Evolutionary conservation across 495 filamentous ascomycete genomes (phyloP), one percentile per base, ranked within the genome.

Genomic region (Aspergillus diversus): DNA sequence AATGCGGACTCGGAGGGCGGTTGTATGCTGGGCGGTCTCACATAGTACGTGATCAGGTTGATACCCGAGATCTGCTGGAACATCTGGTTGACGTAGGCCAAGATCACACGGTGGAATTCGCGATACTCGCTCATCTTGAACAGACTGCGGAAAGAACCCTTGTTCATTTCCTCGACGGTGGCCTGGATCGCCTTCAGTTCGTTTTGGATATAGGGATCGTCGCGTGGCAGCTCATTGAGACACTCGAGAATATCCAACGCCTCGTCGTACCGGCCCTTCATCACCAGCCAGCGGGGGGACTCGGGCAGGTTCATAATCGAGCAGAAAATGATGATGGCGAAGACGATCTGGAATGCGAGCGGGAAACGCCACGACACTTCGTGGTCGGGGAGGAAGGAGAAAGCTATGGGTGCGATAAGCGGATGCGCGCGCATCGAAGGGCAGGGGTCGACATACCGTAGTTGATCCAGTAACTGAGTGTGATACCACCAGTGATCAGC

Each of bases 31-130:
- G 27, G 4, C 27, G 7, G 9, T 42, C 51, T 61, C 32, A 63
- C 82, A 62, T 92, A 93, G 69, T 91, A 90, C 0, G 88, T 89
- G 63, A 92, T 88, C 15, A 92, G 68, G 63, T 92, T 92, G 68
- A 92, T 91, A 13, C 91, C 91, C 0, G 81, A 84, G 35, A 91
- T 86, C 65, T 93, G 89, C 68, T 92, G 90, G 76, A 91, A 91
- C 78, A 90, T 83, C 63, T 92, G 90, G 71, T 90, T 92, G 71
- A 90, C 83, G 66, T 91, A 90, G 37, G 84, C 90, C 33, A 92
- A 79, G 32, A 86, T 71, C 0, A 84, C 86, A 12, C 91, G 86
- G 72, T 92, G 90, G 66, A 93, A 84, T 68, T 92, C 88, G 33
- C 90, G 84, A 67, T 92, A 83, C 61, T 86, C 83, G 63, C 81